Evolutionary conservation across 2,329 filamentous ascomycete species (phyloP).

Genomic region (Penicillium sp.): DNA sequence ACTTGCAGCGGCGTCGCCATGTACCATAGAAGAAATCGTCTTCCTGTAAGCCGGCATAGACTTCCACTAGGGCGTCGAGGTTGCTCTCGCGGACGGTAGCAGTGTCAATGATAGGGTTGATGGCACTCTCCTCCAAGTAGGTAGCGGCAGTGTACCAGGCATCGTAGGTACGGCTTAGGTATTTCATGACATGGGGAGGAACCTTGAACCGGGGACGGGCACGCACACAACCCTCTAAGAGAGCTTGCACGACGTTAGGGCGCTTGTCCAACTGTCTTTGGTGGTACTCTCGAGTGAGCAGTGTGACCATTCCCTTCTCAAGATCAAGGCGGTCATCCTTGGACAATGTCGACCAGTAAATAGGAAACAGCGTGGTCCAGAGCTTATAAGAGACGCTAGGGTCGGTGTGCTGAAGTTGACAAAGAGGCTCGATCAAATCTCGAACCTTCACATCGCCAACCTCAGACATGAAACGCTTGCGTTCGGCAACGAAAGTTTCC

Average conservation of each 20-base stretch:
- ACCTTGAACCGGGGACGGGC: slow-evolving; percentile 87
- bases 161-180: slow-evolving; percentile 88
- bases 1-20: slow-evolving; percentile 92
- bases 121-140: slow-evolving; percentile 85
- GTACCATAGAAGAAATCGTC: slow-evolving; percentile 97
- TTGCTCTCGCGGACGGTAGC: slow-evolving; percentile 87
- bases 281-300: slow-evolving; percentile 95
- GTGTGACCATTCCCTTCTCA: slow-evolving; percentile 83
- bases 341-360: slow-evolving; percentile 87
- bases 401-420: slow-evolving; percentile 90
- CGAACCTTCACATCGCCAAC: slow-evolving; percentile 82
- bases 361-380: slow-evolving; percentile 87
- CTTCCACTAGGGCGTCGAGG: slow-evolving; percentile 88
- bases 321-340: slow-evolving; percentile 88
- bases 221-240: slow-evolving; percentile 83
- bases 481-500: slow-evolving; percentile 73
- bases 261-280: slow-evolving; percentile 90
- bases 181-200: slow-evolving; percentile 94
- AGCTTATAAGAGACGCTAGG: slow-evolving; percentile 78
- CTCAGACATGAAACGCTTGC: slow-evolving; percentile 81
- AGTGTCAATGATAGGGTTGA: slow-evolving; percentile 82
- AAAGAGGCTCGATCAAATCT: slow-evolving; percentile 86
- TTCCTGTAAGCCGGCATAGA: slow-evolving; percentile 88
- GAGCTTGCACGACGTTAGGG: slow-evolving; percentile 90
- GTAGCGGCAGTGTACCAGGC: slow-evolving; percentile 94